phyloP scores from a whole-genome alignment of 192 early-diverging fungal genomes.

The Coemansia sp. region DNA sequence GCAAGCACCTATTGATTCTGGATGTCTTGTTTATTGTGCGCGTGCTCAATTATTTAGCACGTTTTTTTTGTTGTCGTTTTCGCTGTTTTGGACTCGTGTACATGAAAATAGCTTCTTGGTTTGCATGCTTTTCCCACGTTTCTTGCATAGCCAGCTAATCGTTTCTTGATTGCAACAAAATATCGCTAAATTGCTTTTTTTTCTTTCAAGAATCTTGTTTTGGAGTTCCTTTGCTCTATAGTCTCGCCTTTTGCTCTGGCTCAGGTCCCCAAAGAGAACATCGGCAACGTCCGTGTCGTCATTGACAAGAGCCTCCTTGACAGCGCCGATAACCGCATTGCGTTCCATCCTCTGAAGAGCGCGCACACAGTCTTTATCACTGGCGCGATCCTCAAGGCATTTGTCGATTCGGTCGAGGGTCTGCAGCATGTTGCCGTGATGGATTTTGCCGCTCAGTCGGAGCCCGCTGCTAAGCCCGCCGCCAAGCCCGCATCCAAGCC shows the following conservation, averaged over 20 bases:
- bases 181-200: slow-evolving; percentile 7
- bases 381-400: slow-evolving; percentile 57
- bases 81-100: background rate
- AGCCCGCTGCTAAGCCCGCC: slow-evolving; percentile 53
- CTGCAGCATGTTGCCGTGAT: slow-evolving; percentile 58
- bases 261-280: slow-evolving; percentile 58
- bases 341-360: slow-evolving; percentile 67
- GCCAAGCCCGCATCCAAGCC: slow-evolving; percentile 46
- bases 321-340: slow-evolving; percentile 49
- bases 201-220: background rate
- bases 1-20: background rate
- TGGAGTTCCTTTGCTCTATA: slow-evolving; percentile 31
- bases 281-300: slow-evolving; percentile 66
- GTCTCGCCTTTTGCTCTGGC: slow-evolving; percentile 76
- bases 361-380: slow-evolving; percentile 62
- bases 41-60: background rate
- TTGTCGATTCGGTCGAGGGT: slow-evolving; percentile 59
- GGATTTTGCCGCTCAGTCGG: slow-evolving; percentile 50
- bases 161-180: background rate
- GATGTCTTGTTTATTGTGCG: background rate
- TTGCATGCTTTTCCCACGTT: background rate
- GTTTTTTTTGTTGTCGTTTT: background rate
- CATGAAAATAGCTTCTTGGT: too few species aligned
- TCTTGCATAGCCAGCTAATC: background rate
- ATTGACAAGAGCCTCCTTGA: slow-evolving; percentile 68